Evolutionary conservation across 1,284 basidiomycete species (phyloP).

Genomic region (Lentinula novae-zelandiae): DNA sequence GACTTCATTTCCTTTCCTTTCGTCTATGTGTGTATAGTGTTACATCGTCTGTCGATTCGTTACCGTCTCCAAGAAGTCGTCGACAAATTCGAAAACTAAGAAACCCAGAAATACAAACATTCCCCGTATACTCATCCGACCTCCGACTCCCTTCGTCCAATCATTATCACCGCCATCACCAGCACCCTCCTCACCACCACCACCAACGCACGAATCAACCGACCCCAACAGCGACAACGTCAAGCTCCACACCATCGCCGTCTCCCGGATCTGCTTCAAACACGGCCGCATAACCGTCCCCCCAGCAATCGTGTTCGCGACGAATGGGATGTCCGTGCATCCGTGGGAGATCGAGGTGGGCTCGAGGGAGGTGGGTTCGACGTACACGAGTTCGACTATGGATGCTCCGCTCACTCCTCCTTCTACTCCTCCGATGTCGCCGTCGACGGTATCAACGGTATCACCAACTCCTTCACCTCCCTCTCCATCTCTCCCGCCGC

Average conservation of each 20-base stretch:
- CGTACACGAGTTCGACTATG: background rate
- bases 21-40: background rate
- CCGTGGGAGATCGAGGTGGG: conserved; percentile 12
- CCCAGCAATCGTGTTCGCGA: conserved; percentile 54
- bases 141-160: background rate
- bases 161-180: too few relatives aligned
- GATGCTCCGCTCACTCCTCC: too few relatives aligned
- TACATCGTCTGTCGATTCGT: background rate
- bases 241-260: conserved; percentile 62
- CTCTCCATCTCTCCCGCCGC: too few relatives aligned
- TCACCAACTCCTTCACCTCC: too few relatives aligned
- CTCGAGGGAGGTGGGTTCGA: background rate
- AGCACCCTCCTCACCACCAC: too few relatives aligned
- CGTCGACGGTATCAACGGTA: too few relatives aligned
- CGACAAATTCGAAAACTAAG: too few relatives aligned
- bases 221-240: conserved; percentile 48
- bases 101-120: background rate
- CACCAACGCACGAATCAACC: background rate
- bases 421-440: too few relatives aligned
- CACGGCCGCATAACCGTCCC: conserved; percentile 73
- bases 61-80: too few relatives aligned
- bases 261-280: conserved; percentile 75
- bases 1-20: background rate
- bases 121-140: background rate
- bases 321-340: conserved; percentile 47